Base-by-base conservation (phyloP, 1,284 basidiomycete genomes). In the Xerocomus minutiporus region DNA sequence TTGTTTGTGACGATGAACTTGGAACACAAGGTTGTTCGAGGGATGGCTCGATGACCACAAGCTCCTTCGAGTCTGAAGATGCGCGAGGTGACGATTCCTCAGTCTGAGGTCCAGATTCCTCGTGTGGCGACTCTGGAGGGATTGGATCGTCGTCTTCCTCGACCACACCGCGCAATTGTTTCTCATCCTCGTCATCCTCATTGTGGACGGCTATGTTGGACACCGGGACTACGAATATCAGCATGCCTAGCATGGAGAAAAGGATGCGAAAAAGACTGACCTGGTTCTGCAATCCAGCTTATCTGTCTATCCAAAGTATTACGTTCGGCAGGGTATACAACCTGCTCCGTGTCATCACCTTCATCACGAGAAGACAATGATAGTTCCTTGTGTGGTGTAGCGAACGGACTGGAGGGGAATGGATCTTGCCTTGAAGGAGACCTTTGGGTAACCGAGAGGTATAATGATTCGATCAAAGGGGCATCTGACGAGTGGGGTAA, bases 281-380 rank as follows among this genome's bases (percentile, higher is more conserved):
- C 82, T 64, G 78, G 82, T 42, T 83, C 79, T 36, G 84, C 84
- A 38, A 86, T 73, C 86, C 87, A 89, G 59, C 86, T 89, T 46
- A 86, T 84, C 63, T 87, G 81, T 58, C 86, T 78, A 20, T 84
- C 81, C 54, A 71, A 75, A 17, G 70, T 74, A 50, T 78, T 74
- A 23, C 70, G 73, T 59, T 76, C 80, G 35, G 77, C 78, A 54
- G 76, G 75, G 59, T 80, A 65, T 40, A 86, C 78, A 20, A 73
- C 70, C 50, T 85, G 79, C 60, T 87, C 64, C 38, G 57, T 43
- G 44, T 66, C 65, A 29, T 71, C 78, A 15, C 83, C 83, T 12
- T 85, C 84, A 39, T 85, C 82, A 38, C 72, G 74, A 20, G 70
- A 70, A 41, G 71, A 59, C 12, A 68, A 34, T 2, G 71, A 69